Evolutionary conservation across 768 basidiomycete genomes (phyloP), one percentile per base, ranked within the genome.

Genomic region (Termitomyces sp.): DNA sequence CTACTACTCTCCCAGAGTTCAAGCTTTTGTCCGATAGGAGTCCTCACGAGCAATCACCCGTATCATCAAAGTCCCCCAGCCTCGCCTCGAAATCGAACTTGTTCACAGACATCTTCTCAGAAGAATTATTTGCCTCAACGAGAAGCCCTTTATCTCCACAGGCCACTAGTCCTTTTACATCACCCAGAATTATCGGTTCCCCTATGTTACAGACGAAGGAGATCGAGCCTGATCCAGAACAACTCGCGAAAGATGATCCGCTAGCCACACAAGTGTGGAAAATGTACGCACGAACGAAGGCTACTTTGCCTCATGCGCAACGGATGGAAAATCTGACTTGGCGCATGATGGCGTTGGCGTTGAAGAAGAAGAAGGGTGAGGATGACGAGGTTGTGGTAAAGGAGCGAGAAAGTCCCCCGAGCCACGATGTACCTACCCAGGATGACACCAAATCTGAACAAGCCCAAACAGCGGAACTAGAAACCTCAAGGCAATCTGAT

Each of bases 311-410:
- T 32, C 92, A 96, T 68, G 92, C 90, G 0, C 92, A 94, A 72
- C 77, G 95, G 67, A 94, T 99, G 92, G 97, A 98, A 75, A 98
- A 98, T 68, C 71, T 98, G 55, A 97, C 95, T 0, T 98, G 96
- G 96, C 76, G 97, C 58, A 92, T 98, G 94, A 98, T 98, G 95
- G 90, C 94, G 26, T 76, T 99, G 68, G 92, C 91, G 13, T 75
- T 99, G 56, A 88, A 89, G 78, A 96, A 90, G 81, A 87, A 88
- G 76, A 86, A 86, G 72, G 88, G 89, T 45, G 86, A 88, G 22
- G 86, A 88, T 55, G 77, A 83, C 59, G 73, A 72, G 59, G 66
- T 65, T 38, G 57, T 56, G 32, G 51, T 56, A 22, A 58, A 59
- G 57, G 63, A 62, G 46, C 43, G 41, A 54, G 62, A 47, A 44